Evolutionary conservation across 2,329 filamentous ascomycete genomes (phyloP), one percentile per base, ranked within the genome.

Genomic region (Penicillium sp.): DNA sequence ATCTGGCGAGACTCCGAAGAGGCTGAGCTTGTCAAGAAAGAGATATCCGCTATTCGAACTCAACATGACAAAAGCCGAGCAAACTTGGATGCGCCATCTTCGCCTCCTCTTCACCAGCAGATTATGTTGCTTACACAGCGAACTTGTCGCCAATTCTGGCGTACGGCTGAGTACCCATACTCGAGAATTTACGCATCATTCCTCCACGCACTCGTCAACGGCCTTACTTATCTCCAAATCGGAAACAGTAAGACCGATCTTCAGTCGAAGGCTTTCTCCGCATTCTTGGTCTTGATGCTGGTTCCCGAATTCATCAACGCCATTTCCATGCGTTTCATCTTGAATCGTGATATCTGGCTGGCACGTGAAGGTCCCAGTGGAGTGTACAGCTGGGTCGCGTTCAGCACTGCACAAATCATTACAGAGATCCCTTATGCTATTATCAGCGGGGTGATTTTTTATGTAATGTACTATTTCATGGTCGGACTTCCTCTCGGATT

Each of bases 311-410:
- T 89, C 44, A 83, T 90, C 65, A 89, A 89, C 63, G 80, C 76
- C 4, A 83, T 89, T 1, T 81, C 89, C 1, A 85, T 87, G 41
- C 86, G 86, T 57, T 90, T 90, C 75, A 87, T 84, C 65, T 72
- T 78, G 56, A 88, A 89, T 65, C 81, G 87, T 68, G 80, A 80
- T 0, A 74, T 90, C 2, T 90, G 86, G 84, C 78, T 84, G 64
- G 81, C 82, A 0, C 79, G 87, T 36, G 87, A 90, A 65, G 79
- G 85, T 0, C 86, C 86, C 0, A 85, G 82, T 2, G 79, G 85
- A 9, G 86, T 89, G 38, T 90, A 90, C 65, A 83, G 83, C 43
- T 89, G 86, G 84, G 72, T 86, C 26, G 85, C 86, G 0, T 90
- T 90, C 67, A 81, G 79, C 57, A 86, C 85, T 0, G 84, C 86